Evolutionary conservation across 2,329 filamentous ascomycete genomes (phyloP).

Genomic region (Fusarium torulosum): DNA sequence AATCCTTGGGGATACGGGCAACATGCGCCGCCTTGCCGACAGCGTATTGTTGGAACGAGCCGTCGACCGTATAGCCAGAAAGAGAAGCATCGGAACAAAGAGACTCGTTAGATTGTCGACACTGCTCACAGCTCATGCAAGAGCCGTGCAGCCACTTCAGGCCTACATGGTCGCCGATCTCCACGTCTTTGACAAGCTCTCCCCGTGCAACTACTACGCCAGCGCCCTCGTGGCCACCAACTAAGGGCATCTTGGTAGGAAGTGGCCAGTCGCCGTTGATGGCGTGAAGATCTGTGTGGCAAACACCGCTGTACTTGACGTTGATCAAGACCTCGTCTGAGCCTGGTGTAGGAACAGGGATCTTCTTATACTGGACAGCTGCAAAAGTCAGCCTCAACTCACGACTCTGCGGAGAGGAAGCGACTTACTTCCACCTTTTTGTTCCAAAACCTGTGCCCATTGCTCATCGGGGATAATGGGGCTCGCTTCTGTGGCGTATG

Average conservation of each 20-base stretch:
- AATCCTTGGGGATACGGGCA: conserved; percentile 79
- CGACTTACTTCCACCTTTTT: conserved; percentile 72
- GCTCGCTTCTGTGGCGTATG: conserved; percentile 40
- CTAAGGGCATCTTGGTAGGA: conserved; percentile 79
- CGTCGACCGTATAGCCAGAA: conserved; percentile 90
- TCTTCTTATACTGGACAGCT: conserved; percentile 78
- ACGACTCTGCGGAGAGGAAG: accelerated
- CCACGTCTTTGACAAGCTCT: conserved; percentile 77
- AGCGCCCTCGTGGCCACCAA: conserved; percentile 82
- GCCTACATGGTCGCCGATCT: conserved; percentile 85
- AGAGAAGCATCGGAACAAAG: conserved; percentile 79
- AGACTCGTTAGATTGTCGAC: conserved; percentile 81
- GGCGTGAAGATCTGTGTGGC: conserved; percentile 82
- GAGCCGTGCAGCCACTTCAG: conserved; percentile 91
- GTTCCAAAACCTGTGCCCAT: conserved; percentile 88
- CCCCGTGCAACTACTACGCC: conserved; percentile 84
- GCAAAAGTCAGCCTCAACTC: conserved; percentile 1
- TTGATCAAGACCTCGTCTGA: conserved; percentile 90
- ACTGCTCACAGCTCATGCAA: conserved; percentile 84
- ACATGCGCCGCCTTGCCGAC: conserved; percentile 86
- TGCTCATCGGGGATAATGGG: conserved; percentile 78
- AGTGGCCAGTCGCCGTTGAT: conserved; percentile 90
- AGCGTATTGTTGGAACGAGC: conserved; percentile 89
- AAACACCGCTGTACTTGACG: conserved; percentile 89
- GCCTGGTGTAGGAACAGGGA: conserved; percentile 81